Evolutionary conservation across 805 yeast genomes (phyloP).

Genomic region (Metschnikowia bowlesiae): DNA sequence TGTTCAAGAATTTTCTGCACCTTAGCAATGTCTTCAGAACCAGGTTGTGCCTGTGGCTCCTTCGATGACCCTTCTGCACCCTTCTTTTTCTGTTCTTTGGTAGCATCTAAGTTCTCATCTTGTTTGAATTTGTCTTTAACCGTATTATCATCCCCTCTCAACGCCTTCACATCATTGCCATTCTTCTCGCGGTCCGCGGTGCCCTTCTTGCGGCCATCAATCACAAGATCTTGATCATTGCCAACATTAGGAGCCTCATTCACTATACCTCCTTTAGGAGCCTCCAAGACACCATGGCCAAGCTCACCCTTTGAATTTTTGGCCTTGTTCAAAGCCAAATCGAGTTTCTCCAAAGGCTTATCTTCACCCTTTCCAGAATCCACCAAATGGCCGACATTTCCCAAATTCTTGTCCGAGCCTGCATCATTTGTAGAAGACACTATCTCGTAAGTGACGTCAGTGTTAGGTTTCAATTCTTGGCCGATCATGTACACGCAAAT

Average conservation of each 20-base stretch:
- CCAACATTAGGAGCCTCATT: slow-evolving; percentile 44
- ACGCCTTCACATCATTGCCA: slow-evolving; percentile 12
- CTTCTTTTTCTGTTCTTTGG: not conserved
- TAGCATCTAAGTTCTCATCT: not conserved
- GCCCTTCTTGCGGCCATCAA: slow-evolving; percentile 14
- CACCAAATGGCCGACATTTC: slow-evolving; percentile 28
- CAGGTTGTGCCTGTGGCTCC: not conserved
- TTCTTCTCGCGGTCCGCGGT: not conserved
- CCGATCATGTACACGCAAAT: slow-evolving; percentile 33
- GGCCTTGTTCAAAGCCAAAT: slow-evolving; percentile 37
- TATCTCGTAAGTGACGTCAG: slow-evolving; percentile 28
- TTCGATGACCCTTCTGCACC: not conserved
- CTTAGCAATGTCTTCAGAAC: slow-evolving; percentile 5
- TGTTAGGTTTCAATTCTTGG: slow-evolving; percentile 30
- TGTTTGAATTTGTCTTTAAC: not conserved
- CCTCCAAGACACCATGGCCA: slow-evolving; percentile 38
- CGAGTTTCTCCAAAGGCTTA: slow-evolving; percentile 30
- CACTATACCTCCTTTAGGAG: slow-evolving; percentile 45
- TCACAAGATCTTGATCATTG: slow-evolving; percentile 29
- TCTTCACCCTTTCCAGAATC: slow-evolving; percentile 27
- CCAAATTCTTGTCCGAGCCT: slow-evolving; percentile 14
- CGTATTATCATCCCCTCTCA: slow-evolving; percentile 4
- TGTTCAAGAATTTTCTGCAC: slow-evolving; percentile 10
- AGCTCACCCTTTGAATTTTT: slow-evolving; percentile 36
- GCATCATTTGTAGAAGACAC: slow-evolving; percentile 11